Base-by-base conservation (phyloP, 2,329 filamentous ascomycete genomes). In the Xylariaceae sp. region DNA sequence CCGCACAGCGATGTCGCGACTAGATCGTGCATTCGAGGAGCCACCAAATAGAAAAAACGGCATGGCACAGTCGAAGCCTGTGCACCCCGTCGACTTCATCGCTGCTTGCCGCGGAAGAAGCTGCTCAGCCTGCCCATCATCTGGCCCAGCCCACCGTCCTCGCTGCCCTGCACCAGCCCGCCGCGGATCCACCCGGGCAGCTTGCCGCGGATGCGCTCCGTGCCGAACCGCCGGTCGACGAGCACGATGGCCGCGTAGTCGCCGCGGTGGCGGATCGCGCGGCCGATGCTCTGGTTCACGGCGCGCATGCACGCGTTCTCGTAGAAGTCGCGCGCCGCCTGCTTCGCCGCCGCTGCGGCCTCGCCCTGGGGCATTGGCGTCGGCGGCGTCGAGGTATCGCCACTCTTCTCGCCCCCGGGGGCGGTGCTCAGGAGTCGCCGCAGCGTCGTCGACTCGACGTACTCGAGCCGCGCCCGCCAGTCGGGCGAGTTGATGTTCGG, bases 281-380 rank as follows among this genome's bases (percentile, higher is more conserved):
- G 70, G 1, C 92, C 92, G 46, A 98, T 89, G 53, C 86, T 92
- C 64, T 98, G 92, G 57, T 98, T 98, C 4, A 98, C 92, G 4
- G 89, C 87, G 24, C 92, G 73, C 89, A 98, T 95, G 57, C 89
- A 95, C 0, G 86, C 77, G 54, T 96, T 96, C 56, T 95, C 88
- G 53, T 93, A 94, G 52, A 86, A 94, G 40, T 90, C 84, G 33
- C 81, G 67, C 2, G 82, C 79, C 4, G 79, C 64, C 45, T 73
- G 67, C 47, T 75, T 78, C 0, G 64, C 65, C 23, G 35, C 32
- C 13, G 37, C 49, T 35, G 57, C 46, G 0, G 63, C 67, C 24
- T 60, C 52, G 10, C 44, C 37, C 17, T 37, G 43, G 7, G 46
- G 22, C 24, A 42, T 36, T n/a, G n/a, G n/a, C n/a, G n/a, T n/a